Base-by-base conservation (phyloP, 257 asterid species). In the Apocynum venetum region DNA sequence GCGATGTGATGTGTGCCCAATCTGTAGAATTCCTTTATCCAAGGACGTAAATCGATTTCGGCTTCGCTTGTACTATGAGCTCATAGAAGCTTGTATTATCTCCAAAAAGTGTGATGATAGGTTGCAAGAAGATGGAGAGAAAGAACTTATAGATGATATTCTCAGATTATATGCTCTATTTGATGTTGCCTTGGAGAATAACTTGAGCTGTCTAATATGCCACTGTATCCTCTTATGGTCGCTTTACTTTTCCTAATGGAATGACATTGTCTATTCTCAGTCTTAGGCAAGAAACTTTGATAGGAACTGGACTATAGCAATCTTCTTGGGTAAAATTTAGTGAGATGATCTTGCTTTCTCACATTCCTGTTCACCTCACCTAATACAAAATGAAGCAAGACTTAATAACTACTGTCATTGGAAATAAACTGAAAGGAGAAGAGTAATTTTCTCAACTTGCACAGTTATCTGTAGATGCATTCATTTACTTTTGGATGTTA, bases 161-260 rank as follows among this genome's bases (percentile, higher is more conserved):
- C 93, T 86, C 77, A 88, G 98, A 68, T 91, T 96, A 43, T 91
- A 90, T 83, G 85, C 90, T 64, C 85, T 96, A 35, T 93, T 96
- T 80, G 98, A 93, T 56, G 99, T 89, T 64, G 88, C 98, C 59
- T 83, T 96, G 89, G 98, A 96, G 86, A 90, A 93, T 87, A 93
- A 90, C 85, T 85, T 96, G 53, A 93, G 84, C 78, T 88, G 92
- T 82, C 88, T 96, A 40, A 88, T 96, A 81, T 93, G 98, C 85
- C 99, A 96, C 67, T 96, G 99, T 95, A 95, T 95, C 99, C 97
- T 47, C 70, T 60, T 60, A 53, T 72, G 65, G 55, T 82, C 48
- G 60, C 38, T 60, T 48, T 52, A 35, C 75, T 53, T 73, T 49
- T 35, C 6, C 78, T 25, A 72, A 36, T 52, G 60, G 2, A 31